A percentile compares a stretch with the other conserved stretches of the same genome.
Conservation (phyloP, 1,139 yeast genomes). For the Yamadazyma buinensis region DNA sequence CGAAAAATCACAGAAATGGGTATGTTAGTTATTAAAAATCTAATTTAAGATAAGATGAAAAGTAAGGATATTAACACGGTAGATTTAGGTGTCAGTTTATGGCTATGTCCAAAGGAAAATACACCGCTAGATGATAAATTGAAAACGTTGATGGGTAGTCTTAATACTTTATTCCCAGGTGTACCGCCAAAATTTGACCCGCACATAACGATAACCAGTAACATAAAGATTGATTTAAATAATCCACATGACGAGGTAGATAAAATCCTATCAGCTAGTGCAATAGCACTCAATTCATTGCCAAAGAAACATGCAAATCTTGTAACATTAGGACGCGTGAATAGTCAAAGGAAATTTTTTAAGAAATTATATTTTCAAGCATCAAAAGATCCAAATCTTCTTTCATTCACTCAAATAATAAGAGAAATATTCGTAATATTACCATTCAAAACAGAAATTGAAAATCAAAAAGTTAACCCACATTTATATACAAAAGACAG, state of each 20-base stretch:
- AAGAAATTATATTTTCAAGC: slow-evolving; percentile 64
- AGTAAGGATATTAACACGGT: slow-evolving; percentile 8
- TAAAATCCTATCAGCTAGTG: slow-evolving; percentile 59
- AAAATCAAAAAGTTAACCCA: slow-evolving; percentile 35
- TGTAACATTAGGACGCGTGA: slow-evolving; percentile 36
- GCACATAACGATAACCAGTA: slow-evolving; percentile 71
- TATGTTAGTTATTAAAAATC: slow-evolving; percentile 1
- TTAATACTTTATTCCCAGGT: slow-evolving; percentile 68
- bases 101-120: slow-evolving; percentile 69
- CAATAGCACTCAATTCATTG: slow-evolving; percentile 56
- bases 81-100: slow-evolving; percentile 53
- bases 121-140: slow-evolving; percentile 56
- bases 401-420: slow-evolving; percentile 65
- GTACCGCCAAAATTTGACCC: slow-evolving; percentile 67
- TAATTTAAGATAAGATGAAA: not conserved
- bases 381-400: slow-evolving; percentile 50
- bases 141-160: slow-evolving; percentile 56
- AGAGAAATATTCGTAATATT: slow-evolving; percentile 62
- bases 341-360: slow-evolving; percentile 46
- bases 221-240: slow-evolving; percentile 41
- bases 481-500: slow-evolving; percentile 36
- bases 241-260: slow-evolving; percentile 54
- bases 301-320: slow-evolving; percentile 36
- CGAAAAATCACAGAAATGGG: slow-evolving; percentile 4
- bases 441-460: slow-evolving; percentile 36